Conservation (phyloP, 148 eudicot species). For the Rhododendron kiyosumense region DNA sequence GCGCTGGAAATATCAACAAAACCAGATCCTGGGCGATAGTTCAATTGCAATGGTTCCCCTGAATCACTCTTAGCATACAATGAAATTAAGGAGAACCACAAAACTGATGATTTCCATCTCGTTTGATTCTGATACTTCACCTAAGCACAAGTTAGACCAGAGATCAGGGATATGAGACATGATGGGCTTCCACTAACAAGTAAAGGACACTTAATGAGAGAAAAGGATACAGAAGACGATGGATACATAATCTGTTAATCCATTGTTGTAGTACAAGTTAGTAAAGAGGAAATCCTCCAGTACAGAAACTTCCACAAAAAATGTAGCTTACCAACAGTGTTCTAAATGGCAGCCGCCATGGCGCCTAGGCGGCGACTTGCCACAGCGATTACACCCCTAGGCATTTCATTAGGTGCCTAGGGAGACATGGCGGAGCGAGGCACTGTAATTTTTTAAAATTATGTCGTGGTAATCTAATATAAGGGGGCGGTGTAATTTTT, state of each 20-base stretch:
- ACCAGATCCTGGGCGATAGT: slow-evolving; percentile 50
- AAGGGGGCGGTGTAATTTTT: too few relatives aligned
- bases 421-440: too few relatives aligned
- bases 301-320: not conserved
- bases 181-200: not conserved
- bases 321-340: not conserved
- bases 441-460: too few relatives aligned
- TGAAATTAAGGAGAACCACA: slow-evolving; percentile 72
- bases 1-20: slow-evolving; percentile 77
- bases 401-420: too few relatives aligned
- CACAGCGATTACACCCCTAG: too few relatives aligned
- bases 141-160: slow-evolving; percentile 26
- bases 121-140: slow-evolving; percentile 72
- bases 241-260: not conserved
- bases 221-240: not conserved
- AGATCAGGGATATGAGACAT: not conserved
- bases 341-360: too few relatives aligned
- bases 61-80: slow-evolving; percentile 70
- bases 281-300: not conserved
- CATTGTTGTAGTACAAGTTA: not conserved
- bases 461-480: too few relatives aligned
- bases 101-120: slow-evolving; percentile 55
- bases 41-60: slow-evolving; percentile 71
- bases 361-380: too few relatives aligned
- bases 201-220: not conserved